Evolutionary conservation across 352 stramenopile species (phyloP), one percentile per base, ranked within the genome.

Genomic region (Pythium chondricola): DNA sequence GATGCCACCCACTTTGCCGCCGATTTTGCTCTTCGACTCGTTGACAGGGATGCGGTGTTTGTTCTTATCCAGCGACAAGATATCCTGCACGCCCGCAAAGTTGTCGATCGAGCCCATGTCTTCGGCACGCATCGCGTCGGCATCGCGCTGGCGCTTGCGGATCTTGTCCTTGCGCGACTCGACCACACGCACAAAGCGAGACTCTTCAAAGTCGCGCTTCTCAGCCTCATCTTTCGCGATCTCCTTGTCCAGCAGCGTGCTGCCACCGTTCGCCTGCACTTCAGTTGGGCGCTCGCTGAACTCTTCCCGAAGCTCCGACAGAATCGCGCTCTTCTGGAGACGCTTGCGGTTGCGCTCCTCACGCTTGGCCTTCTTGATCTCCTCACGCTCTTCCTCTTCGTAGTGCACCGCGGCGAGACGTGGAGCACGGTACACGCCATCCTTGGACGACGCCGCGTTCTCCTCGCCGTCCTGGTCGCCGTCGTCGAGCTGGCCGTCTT

Each of bases 131-230:
- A 69, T 89, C 9, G 79, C 72, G 43, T 91, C 79, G 42, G 78
- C 73, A 45, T 93, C 82, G 56, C 83, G 83, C 65, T 89, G 75
- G 11, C 80, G 80, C 55, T 92, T 93, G 57, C 79, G 73, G 31
- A 92, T 86, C 59, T 93, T 93, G 68, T 93, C 83, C 51, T 93
- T 93, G 51, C 80, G 74, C 29, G 78, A 90, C 26, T 78, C 90
- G 45, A 93, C 83, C 30, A 92, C 67, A 50, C 83, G 83, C 41
- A 93, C 83, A 38, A 93, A 93, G 30, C 83, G 80, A 6, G 74
- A 85, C 48, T 93, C 83, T 60, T 93, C 83, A 52, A 83, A 93
- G 8, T 87, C 74, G 41, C 75, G 84, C 65, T 91, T 90, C 52
- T 93, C 83, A 5, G 74, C 72, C 24, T 91, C 83, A 43, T 93